Evolutionary conservation across 331 rosid genomes (phyloP), one percentile per base, ranked within the genome.

Genomic region (Cydonia oblonga): DNA sequence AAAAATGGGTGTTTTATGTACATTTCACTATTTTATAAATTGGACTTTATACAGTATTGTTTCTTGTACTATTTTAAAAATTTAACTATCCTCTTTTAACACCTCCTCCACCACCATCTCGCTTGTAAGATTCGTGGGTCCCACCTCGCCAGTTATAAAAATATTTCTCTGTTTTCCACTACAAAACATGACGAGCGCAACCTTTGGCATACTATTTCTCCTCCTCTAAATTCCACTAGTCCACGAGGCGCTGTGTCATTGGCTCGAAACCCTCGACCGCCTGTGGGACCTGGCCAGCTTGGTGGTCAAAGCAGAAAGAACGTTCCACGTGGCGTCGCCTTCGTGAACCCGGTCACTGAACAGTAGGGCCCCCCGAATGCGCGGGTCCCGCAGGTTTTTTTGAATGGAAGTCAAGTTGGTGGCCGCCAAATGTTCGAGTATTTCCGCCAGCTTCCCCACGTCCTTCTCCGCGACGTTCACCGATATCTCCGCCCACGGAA

Each of bases 281-380:
- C 85, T 76, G 42, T 75, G 66, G 13, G 96, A 89, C 86, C 90
- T 83, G 22, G 35, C 86, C 22, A 88, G 71, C 85, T 77, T 90
- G 72, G 70, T 72, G 0, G 86, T 82, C 78, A 95, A 79, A 3
- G 82, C 53, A 0, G 59, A 71, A 0, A 95, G 3, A 0, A 88
- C 86, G 56, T 88, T 93, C 99, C 99, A 95, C 81, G 97, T 91
- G 92, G 96, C 99, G 38, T 95, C 99, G 0, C 97, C 96, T 75
- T 79, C 84, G 14, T 85, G 71, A 79, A 91, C 65, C 51, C 42
- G 76, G 35, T 30, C 71, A 60, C 84, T 76, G 68, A 85, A 95
- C 2, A 95, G 75, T 9, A 95, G 87, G 64, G 96, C 89, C 80
- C 87, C 75, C 74, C 75, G 77, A 5, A 84, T 86, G 2, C 33